These are phyloP conservation scores for Pseudophaeomoniella oleicola DNA, from an alignment of 2,329 filamentous ascomycete genomes.

Conservation along the genomic window DNA sequence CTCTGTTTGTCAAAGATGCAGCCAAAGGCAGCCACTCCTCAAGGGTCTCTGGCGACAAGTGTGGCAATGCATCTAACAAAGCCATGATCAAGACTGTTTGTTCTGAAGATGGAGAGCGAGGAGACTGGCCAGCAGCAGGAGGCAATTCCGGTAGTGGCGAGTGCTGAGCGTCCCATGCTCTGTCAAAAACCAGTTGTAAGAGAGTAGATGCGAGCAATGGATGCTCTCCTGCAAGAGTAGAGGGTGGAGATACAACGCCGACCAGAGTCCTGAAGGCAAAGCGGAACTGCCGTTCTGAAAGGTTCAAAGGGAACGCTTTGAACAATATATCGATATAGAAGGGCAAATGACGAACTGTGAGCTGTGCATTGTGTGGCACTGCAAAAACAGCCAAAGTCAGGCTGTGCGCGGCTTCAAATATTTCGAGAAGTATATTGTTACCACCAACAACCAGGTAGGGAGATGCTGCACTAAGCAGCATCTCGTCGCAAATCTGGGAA, in stretches of 20 bases:
- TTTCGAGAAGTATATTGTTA: constrained; percentile 43
- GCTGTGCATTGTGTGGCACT: constrained; percentile 57
- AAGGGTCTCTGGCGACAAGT: constrained; percentile 52
- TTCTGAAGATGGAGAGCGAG: constrained; percentile 45
- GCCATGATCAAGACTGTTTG: constrained; percentile 64
- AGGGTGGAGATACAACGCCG: constrained; percentile 68
- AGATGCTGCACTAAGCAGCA: constrained; percentile 60
- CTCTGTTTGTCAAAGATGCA: constrained; percentile 50
- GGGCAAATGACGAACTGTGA: constrained; percentile 59
- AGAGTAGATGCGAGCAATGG: constrained; percentile 67
- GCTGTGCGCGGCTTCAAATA: constrained; percentile 84
- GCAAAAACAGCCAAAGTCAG: constrained; percentile 68
- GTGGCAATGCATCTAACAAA: constrained; percentile 65
- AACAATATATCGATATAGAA: constrained; percentile 76
- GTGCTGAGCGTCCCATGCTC: constrained; percentile 42
- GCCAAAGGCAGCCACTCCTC: constrained; percentile 69
- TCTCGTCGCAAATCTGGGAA: constrained; percentile 50
- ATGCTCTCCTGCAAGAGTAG: constrained; percentile 55
- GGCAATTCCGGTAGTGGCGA: constrained; percentile 20
- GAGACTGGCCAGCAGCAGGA: constrained; percentile 12
- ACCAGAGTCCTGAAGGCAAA: constrained; percentile 77
- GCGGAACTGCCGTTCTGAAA: constrained; percentile 75
- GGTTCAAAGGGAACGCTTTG: constrained; percentile 59
- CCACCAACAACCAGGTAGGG: constrained; percentile 55
- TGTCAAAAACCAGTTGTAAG: constrained; percentile 61